phyloP scores from a whole-genome alignment of 1,284 basidiomycete species.

The Phellopilus nigrolimitatus region DNA sequence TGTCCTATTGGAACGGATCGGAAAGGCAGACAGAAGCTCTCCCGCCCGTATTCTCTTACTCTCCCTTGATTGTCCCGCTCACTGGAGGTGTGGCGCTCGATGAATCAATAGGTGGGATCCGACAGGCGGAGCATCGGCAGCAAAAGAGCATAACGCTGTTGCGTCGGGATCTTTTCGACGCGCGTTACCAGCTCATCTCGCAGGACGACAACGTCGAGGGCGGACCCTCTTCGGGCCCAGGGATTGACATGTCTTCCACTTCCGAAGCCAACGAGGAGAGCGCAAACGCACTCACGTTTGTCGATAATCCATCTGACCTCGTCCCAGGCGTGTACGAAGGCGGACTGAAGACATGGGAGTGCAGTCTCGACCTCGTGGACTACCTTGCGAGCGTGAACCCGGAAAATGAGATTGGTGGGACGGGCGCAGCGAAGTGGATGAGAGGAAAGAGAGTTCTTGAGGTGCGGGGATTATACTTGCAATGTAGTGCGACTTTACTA shows the following conservation, averaged over 20 bases:
- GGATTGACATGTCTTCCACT: not conserved
- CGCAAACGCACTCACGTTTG: constrained; percentile 41
- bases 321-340: constrained; percentile 94
- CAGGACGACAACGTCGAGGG: no score
- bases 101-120: not conserved
- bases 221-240: not conserved
- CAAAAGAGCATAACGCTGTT: constrained; percentile 29
- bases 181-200: constrained; percentile 46
- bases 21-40: constrained; percentile 18
- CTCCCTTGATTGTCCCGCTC: constrained; percentile 17
- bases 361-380: constrained; percentile 80
- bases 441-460: constrained; percentile 48
- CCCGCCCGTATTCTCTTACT: constrained; percentile 22
- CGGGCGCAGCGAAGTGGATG: constrained; percentile 34
- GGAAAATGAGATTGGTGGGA: not conserved
- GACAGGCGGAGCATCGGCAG: not conserved
- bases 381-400: constrained; percentile 29
- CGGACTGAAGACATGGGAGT: constrained; percentile 98
- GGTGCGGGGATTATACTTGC: constrained; percentile 35
- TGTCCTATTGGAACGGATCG: constrained; percentile 18
- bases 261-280: constrained; percentile 4
- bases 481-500: no score
- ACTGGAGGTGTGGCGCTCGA: not conserved
- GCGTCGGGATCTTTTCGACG: constrained; percentile 56
- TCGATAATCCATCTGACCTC: constrained; percentile 85